A percentile compares a stretch with the other conserved stretches of the same genome.
These are phyloP conservation scores for Baeospora myosura DNA, from an alignment of 1,284 basidiomycete genomes.

Conservation along the genomic window DNA sequence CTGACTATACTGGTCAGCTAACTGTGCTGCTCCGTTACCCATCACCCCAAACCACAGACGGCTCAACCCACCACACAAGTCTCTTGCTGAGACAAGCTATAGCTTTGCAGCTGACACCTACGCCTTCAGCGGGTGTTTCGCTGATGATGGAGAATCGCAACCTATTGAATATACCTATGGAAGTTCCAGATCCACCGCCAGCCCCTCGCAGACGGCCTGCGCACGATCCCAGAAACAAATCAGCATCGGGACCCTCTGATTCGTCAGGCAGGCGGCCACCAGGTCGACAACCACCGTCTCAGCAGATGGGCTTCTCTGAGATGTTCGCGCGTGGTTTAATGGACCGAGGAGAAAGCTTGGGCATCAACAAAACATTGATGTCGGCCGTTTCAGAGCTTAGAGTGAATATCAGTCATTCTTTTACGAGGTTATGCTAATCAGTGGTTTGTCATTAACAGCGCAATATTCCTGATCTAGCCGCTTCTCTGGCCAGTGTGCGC, in stretches of 20 bases:
- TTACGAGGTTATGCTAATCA: constrained; percentile 4
- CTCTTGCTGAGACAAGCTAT: constrained; percentile 80
- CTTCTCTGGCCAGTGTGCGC: constrained; percentile 63
- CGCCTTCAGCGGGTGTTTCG: constrained; percentile 64
- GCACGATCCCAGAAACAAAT: constrained; percentile 6
- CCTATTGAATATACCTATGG: constrained; percentile 61
- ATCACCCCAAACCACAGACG: constrained; percentile 30
- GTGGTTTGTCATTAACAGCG: constrained; percentile 21
- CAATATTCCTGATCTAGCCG: constrained; percentile 74
- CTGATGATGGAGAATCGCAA: constrained; percentile 78
- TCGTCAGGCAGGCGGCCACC: no score
- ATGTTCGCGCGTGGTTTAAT: constrained; percentile 63
- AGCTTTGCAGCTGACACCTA: constrained; percentile 68
- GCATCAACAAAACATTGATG: constrained; percentile 75
- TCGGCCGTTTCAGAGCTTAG: constrained; percentile 68
- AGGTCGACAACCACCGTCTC: constrained; percentile 32
- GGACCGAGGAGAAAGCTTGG: constrained; percentile 70
- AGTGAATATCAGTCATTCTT: constrained; percentile 29
- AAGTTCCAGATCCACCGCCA: constrained; percentile 48
- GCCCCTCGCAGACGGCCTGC: constrained; percentile 34
- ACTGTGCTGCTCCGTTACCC: constrained; percentile 83
- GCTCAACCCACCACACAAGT: constrained; percentile 45
- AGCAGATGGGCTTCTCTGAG: constrained; percentile 53
- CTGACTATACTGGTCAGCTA: constrained; percentile 80
- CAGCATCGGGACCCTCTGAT: no score